Conservation (phyloP, 1,284 basidiomycete genomes). For the Trametes versicolor region DNA sequence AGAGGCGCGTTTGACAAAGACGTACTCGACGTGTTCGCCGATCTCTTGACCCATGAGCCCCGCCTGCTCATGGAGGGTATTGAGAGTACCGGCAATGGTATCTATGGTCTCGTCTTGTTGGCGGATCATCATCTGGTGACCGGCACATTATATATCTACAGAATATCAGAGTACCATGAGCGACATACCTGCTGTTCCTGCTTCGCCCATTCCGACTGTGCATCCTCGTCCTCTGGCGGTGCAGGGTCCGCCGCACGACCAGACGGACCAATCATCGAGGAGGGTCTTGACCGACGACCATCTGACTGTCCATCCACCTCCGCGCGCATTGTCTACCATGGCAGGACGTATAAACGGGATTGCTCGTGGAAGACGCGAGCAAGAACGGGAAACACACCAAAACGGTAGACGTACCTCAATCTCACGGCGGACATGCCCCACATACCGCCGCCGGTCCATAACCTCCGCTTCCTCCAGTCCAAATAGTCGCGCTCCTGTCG, state of each 20-base stretch:
- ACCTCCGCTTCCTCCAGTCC: slow-evolving; percentile 83
- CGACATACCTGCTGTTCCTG: slow-evolving; percentile 81
- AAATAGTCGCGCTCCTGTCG: slow-evolving; percentile 84
- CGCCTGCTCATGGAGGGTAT: slow-evolving; percentile 85
- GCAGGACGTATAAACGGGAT: too few species aligned
- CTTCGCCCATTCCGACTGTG: slow-evolving; percentile 80
- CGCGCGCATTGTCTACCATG: slow-evolving; percentile 79
- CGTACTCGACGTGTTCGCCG: slow-evolving; percentile 87
- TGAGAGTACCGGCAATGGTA: slow-evolving; percentile 85
- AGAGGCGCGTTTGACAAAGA: neutral
- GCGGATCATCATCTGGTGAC: slow-evolving; percentile 76
- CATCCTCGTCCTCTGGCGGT: slow-evolving; percentile 58
- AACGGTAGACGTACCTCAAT: slow-evolving; percentile 66
- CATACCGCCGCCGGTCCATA: slow-evolving; percentile 75
- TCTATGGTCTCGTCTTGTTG: slow-evolving; percentile 90
- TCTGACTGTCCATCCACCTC: slow-evolving; percentile 52
- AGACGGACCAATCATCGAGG: slow-evolving; percentile 36
- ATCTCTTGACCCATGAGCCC: slow-evolving; percentile 93
- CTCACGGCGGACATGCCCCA: slow-evolving; percentile 75
- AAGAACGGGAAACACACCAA: slow-evolving; percentile 18
- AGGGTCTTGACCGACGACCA: slow-evolving; percentile 37
- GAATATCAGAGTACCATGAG: neutral
- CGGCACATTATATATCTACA: neutral
- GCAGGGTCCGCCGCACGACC: slow-evolving; percentile 15
- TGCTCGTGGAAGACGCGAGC: too few species aligned